phyloP scores from a whole-genome alignment of 2,329 filamentous ascomycete species.

The Cytospora paraplurivora region DNA sequence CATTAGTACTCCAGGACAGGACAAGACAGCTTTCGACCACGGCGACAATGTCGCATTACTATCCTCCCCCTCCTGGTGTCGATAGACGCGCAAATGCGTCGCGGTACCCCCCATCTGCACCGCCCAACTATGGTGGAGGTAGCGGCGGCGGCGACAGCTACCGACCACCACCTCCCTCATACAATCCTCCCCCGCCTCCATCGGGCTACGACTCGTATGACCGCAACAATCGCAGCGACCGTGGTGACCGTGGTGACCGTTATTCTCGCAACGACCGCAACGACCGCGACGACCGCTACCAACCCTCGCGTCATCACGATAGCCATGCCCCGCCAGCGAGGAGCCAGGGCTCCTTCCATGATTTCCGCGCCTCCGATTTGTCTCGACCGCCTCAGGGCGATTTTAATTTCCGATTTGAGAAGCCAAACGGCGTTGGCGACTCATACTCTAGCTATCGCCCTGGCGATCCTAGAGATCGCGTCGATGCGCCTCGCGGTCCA shows the following conservation, averaged over 20 bases:
- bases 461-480: constrained; percentile 25
- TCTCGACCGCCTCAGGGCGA: constrained; percentile 48
- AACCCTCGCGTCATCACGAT: constrained; percentile 20
- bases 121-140: constrained; percentile 5
- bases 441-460: constrained; percentile 40
- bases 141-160: constrained; percentile 13
- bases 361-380: constrained; percentile 22
- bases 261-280: constrained; percentile 18
- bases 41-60: constrained; percentile 26
- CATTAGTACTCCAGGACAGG: not conserved
- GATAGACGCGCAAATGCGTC: constrained; percentile 22
- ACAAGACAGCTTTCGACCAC: not conserved
- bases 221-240: constrained; percentile 18
- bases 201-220: constrained; percentile 27
- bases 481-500: constrained; percentile 25
- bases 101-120: constrained; percentile 17
- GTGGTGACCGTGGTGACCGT: constrained; percentile 20
- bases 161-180: constrained; percentile 23
- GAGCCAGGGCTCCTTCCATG: constrained; percentile 7
- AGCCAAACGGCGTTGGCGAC: constrained; percentile 51
- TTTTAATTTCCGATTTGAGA: constrained; percentile 59
- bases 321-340: constrained; percentile 19
- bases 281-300: constrained; percentile 29
- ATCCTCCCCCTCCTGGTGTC: constrained; percentile 27
- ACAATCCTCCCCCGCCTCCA: constrained; percentile 21